Base-by-base conservation (phyloP, 768 basidiomycete species). In the Tulasnella sp. region DNA sequence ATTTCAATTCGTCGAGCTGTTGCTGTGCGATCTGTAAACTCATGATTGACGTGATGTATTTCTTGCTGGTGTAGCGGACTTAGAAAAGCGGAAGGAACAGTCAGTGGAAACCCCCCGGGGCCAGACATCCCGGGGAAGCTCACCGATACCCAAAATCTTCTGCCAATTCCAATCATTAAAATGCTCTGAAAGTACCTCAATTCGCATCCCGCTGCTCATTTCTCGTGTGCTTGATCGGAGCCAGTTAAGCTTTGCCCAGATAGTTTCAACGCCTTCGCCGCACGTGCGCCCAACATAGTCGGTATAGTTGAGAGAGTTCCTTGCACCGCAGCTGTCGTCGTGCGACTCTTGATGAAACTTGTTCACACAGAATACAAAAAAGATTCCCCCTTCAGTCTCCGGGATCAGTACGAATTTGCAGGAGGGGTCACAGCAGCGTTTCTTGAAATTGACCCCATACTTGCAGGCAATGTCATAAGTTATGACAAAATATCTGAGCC, bases 101-200 rank as follows among this genome's bases (percentile, higher is more conserved):
- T n/a, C n/a, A n/a, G n/a, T n/a, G n/a, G n/a, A n/a, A n/a, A n/a
- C n/a, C n/a, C n/a, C n/a, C n/a, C n/a, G n/a, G n/a, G n/a, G n/a
- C n/a, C n/a, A n/a, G n/a, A n/a, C n/a, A n/a, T n/a, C n/a, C n/a
- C n/a, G n/a, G n/a, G n/a, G n/a, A n/a, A n/a, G n/a, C 58, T n/a
- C 1, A 60, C 58, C 31, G n/a, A 60, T n/a, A 8, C 58, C n/a
- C 2, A 60, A n/a, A 8, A 31, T 28, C 9, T 60, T 60, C n/a
- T 60, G 58, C 58, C 58, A 60, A n/a, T 60, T 60, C 58, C 58
- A 60, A 60, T 60, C 58, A 16, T 60, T 60, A 16, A 60, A 60
- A 28, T 60, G 58, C n/a, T 60, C 58, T 14, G 58, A 60, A 5
- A 60, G n/a, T 5, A 60, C 58, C 16, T 60, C 24, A 1, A 60